Percentiles rank a stretch among this genome's conserved stretches.
These are phyloP conservation scores for Quercus tomentella DNA, from an alignment of 331 rosid species.

Conservation along the genomic window DNA sequence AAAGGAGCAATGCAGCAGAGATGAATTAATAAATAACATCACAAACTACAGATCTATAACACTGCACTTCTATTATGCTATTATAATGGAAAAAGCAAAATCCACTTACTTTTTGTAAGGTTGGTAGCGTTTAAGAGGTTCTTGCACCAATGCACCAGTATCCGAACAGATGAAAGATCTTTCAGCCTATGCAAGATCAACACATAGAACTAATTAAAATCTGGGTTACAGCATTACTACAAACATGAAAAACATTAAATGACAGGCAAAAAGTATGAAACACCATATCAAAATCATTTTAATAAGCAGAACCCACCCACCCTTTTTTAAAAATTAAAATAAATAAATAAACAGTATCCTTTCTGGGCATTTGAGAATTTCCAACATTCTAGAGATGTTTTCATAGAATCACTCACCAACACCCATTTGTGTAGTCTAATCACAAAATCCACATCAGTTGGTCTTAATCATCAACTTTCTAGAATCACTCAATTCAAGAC, in stretches of 20 bases:
- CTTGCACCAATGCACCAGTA: conserved; percentile 82
- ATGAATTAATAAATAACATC: background rate
- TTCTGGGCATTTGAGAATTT: background rate
- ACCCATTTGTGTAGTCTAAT: background rate
- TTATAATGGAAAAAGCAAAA: conserved; percentile 8
- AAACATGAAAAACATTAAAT: background rate
- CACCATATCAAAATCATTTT: background rate
- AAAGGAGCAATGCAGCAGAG: background rate
- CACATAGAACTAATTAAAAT: conserved; percentile 9
- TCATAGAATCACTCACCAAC: background rate
- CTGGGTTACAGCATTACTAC: background rate
- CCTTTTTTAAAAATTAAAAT: background rate
- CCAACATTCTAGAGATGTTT: background rate
- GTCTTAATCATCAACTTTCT: background rate
- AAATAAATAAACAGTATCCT: background rate
- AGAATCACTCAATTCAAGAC: background rate
- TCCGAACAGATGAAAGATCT: conserved; percentile 78
- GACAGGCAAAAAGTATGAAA: background rate
- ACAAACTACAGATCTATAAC: background rate
- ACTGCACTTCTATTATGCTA: background rate
- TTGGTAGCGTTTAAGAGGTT: conserved; percentile 47
- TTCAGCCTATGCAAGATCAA: conserved; percentile 64
- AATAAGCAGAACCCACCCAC: background rate
- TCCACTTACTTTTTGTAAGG: conserved; percentile 61
- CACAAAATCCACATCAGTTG: background rate